Evolutionary conservation across 2,329 filamentous ascomycete species (phyloP), one percentile per base, ranked within the genome.

Genomic region (Hypoxylon sp.): DNA sequence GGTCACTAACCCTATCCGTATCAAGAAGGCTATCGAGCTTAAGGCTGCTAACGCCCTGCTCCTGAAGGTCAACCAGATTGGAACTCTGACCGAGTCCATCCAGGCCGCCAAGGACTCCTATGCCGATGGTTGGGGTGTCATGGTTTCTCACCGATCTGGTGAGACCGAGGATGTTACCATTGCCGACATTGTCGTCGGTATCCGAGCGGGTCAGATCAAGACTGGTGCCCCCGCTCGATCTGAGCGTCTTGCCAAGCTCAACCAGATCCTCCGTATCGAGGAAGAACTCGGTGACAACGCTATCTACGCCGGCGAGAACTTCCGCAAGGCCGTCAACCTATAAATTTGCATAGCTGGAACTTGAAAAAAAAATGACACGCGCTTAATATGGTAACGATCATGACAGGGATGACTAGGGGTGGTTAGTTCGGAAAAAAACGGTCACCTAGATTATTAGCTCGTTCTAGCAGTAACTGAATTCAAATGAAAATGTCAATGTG

Each of bases 141-240:
- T 99, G 96, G 96, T 99, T 73, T 98, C 96, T 74, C 96, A 99
- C 89, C 92, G 96, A 78, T 99, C 96, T 71, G 96, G 96, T 83
- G 96, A 99, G 92, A 99, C 96, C 68, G 96, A 98, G 87, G 96
- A 99, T 86, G 96, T 99, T 78, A 99, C 96, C 84, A 99, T 99
- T 82, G 92, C 96, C 76, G 96, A 99, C 82, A 96, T 99, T 76
- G 94, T 94, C 73, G 96, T 99, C 77, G 96, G 96, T 87, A 93
- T 99, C 80, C 93, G 96, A 78, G 87, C 94, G 78, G 96, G 96
- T 76, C 94, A 99, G 89, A 98, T 99, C 90, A 98, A 98, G 93
- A 97, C 94, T 74, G 94, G 94, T 89, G 95, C 95, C 72, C 96
- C 96, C 77, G 92, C 92, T 81, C 92, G 96, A 80, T 98, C 95